phyloP scores from a whole-genome alignment of 2,329 filamentous ascomycete species.

The Cladosporium sphaerospermum region DNA sequence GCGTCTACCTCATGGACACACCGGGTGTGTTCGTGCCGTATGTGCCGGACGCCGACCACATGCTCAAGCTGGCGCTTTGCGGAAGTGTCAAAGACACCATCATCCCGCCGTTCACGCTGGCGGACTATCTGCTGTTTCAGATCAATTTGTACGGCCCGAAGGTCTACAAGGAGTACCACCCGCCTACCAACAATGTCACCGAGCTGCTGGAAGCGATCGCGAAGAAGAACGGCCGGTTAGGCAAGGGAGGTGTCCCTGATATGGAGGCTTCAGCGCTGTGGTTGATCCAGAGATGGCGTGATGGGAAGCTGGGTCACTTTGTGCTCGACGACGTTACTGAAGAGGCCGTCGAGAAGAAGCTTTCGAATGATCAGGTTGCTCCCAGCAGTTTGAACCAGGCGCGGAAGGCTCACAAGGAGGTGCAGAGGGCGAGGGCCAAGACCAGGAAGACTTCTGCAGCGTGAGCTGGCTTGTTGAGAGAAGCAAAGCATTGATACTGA shows the following conservation, averaged over 20 bases:
- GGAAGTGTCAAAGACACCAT: slow-evolving; percentile 87
- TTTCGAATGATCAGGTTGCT: slow-evolving; percentile 40
- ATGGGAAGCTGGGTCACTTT: slow-evolving; percentile 68
- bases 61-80: slow-evolving; percentile 91
- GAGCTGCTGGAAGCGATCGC: slow-evolving; percentile 67
- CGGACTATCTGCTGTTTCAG: slow-evolving; percentile 83
- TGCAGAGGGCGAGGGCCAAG: slow-evolving; percentile 16
- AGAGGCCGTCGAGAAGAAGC: slow-evolving; percentile 50
- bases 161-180: slow-evolving; percentile 57
- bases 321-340: slow-evolving; percentile 69
- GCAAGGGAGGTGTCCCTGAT: slow-evolving; percentile 65
- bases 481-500: background rate
- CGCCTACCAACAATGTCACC: slow-evolving; percentile 78
- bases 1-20: slow-evolving; percentile 83
- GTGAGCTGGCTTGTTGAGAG: background rate
- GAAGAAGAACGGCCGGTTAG: slow-evolving; percentile 66
- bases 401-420: slow-evolving; percentile 59
- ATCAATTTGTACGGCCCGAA: slow-evolving; percentile 63
- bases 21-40: slow-evolving; percentile 95
- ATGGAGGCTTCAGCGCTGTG: slow-evolving; percentile 69
- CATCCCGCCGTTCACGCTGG: slow-evolving; percentile 68
- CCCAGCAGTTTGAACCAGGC: slow-evolving; percentile 62
- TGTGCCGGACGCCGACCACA: slow-evolving; percentile 73
- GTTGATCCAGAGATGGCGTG: slow-evolving; percentile 76
- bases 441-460: slow-evolving; percentile 7